Base-by-base conservation (phyloP, 192 early-diverging fungal genomes). In the Backusella psychrophila region DNA sequence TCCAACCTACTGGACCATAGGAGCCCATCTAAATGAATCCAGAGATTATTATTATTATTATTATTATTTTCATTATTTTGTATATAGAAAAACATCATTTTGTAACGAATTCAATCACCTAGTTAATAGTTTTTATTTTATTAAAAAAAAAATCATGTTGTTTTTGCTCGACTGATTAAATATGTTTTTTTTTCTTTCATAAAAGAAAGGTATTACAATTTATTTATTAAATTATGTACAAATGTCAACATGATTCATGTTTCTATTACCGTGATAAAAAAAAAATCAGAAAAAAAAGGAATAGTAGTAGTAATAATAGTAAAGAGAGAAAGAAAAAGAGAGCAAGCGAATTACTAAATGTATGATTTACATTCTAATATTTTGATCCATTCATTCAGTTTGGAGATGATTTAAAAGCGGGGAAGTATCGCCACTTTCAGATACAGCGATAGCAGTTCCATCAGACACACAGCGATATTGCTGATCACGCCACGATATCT, bases 401-500 rank as follows among this genome's bases (percentile, higher is more conserved):
- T 21, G 19, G 14, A 36, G 66, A 8, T 35, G 23, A 36, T 31
- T 71, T 12, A 71, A 71, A 42, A 71, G 39, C 11, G 70, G 41
- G 2, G 70, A 44, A 1, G 34, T 12, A 5, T 8, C 38, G 14
- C 14, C 14, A 44, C 7, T 15, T 26, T 46, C 26, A 2, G 70
- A 3, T 21, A 46, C 21, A 31, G 72, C 65, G n/a, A 82, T 72
- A 6, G 91, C 93, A 7, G 93, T 93, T 19, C 93, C 93, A 65
- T 89, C 87, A 23, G 86, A 70, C 31, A 85, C 75, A 56, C 95
- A 80, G 52, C 81, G 69, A 69, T 90, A 96, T n/a, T 78, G 78
- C 46, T 87, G 89, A 31, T 95, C 95, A 17, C 97, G 90, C 97
- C 97, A 99, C 35, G 91, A 89, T 7, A 99, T 94, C 6, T 88